These are phyloP conservation scores for Solanum paucissectum DNA, from an alignment of 257 asterid genomes.

Conservation along the genomic window DNA sequence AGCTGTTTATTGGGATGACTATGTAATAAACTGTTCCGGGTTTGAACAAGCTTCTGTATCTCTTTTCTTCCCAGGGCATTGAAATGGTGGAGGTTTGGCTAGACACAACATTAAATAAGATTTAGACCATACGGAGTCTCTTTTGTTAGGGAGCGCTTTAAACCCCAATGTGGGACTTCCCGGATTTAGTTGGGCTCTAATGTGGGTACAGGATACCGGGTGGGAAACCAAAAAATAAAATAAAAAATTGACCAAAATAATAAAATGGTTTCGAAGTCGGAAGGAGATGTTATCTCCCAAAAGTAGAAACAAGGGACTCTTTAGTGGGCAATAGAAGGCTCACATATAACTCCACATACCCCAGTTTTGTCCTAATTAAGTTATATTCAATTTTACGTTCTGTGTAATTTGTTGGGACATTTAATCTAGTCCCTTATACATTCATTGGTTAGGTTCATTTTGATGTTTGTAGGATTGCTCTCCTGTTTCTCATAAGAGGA, in stretches of 20 bases:
- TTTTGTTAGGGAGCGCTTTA: too few species aligned
- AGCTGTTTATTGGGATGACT: not conserved
- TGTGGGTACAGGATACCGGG: too few species aligned
- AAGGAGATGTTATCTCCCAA: not conserved
- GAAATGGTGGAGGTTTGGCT: not conserved
- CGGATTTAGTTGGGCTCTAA: too few species aligned
- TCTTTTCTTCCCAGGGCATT: not conserved
- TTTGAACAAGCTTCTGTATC: not conserved
- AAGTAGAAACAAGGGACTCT: not conserved
- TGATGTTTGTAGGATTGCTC: not conserved
- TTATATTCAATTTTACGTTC: not conserved
- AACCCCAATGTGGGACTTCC: too few species aligned
- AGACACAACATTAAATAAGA: not conserved
- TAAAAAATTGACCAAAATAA: not conserved
- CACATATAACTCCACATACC: not conserved
- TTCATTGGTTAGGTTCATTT: not conserved
- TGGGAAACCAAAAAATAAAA: too few species aligned
- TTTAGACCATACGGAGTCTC: not conserved
- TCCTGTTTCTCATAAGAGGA: not conserved
- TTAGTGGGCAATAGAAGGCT: not conserved
- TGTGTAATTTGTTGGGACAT: not conserved
- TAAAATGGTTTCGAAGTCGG: not conserved
- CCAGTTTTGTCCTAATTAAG: not conserved
- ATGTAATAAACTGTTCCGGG: not conserved
- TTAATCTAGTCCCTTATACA: not conserved